Percentiles rank a stretch among this genome's conserved stretches.
These are phyloP conservation scores for Pythium oligandrum DNA, from an alignment of 352 stramenopile genomes.

Conservation along the genomic window DNA sequence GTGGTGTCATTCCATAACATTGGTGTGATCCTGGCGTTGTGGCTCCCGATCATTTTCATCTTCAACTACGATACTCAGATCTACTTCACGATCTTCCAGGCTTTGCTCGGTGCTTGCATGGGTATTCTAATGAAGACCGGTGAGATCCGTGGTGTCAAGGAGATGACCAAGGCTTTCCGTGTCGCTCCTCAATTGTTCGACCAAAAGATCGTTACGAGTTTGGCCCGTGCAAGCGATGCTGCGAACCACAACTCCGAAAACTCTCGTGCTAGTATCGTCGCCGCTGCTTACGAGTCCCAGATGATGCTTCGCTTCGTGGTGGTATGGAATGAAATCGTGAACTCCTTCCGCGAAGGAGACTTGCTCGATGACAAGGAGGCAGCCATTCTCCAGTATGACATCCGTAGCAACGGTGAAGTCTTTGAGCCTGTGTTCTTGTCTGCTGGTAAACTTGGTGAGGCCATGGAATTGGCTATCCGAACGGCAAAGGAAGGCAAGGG, in stretches of 20 bases:
- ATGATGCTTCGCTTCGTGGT: conserved; percentile 54
- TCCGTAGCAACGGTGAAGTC: conserved; percentile 79
- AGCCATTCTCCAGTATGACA: conserved; percentile 46
- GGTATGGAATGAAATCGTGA: conserved; percentile 50
- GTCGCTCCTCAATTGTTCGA: conserved; percentile 40
- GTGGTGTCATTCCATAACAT: conserved; percentile 41
- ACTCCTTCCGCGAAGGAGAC: conserved; percentile 40
- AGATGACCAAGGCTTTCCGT: conserved; percentile 37
- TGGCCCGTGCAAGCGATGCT: conserved; percentile 32
- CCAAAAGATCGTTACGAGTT: conserved; percentile 37
- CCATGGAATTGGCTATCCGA: conserved; percentile 62
- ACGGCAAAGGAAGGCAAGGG: conserved; percentile 72
- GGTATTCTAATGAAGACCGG: conserved; percentile 40
- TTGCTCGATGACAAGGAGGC: conserved; percentile 46
- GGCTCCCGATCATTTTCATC: conserved; percentile 38
- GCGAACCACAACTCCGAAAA: conserved; percentile 5
- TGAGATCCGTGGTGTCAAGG: conserved; percentile 29
- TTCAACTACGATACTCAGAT: conserved; percentile 56
- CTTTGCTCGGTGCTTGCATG: conserved; percentile 23
- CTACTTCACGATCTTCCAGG: conserved; percentile 43
- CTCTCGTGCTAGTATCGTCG: conserved; percentile 19
- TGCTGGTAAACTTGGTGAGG: conserved; percentile 77
- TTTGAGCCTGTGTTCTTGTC: conserved; percentile 86
- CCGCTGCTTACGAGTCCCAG: conserved; percentile 31
- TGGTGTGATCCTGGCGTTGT: conserved; percentile 37